Evolutionary conservation across 176 grass and related monocot genomes (phyloP), one percentile per base, ranked within the genome.

Genomic region (Zoysia japonica): DNA sequence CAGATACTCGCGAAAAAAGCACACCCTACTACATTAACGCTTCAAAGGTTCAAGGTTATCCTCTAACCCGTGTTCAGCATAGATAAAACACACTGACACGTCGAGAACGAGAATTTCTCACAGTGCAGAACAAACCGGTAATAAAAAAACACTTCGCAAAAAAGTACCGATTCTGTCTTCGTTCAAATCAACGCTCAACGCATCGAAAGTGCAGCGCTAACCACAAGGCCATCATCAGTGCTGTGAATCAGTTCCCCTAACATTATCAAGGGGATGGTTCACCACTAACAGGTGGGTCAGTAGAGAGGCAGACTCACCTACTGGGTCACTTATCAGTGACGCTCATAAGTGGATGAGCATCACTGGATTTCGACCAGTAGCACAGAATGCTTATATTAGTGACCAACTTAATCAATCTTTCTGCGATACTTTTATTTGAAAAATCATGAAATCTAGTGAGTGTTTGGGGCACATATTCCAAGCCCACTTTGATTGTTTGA

Each of bases 381-480:
- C 13, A 66, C 70, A 83, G 83, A 74, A 79, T 38, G 28, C 28
- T 28, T 28, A 28, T 28, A 28, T 28, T 28, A 74, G 74, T 40
- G 69, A 54, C 7, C 53, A 68, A 11, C 14, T 37, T 12, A 69
- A 48, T 47, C 12, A 69, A 48, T 47, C 47, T 65, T 77, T 36
- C 1, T 2, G 15, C 5, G 9, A 57, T 19, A 57, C 7, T 9
- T 10, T 12, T 45, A 45, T 13, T 5, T 5, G 28, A 61, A 42
- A 17, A 5, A 4, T 2, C 64, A 13, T 7, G 14, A 20, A 78
- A 78, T 83, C 50, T n/a, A 67, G 13, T 1, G 44, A 61, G 51
- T 74, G 61, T 76, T 19, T 0, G 42, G 35, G 20, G 87, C 43
- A 88, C 80, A 50, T 80, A 84, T 88, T 68, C 81, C 55, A 28